These are phyloP conservation scores for Suillus sp. DNA, from an alignment of 768 basidiomycete species.

Conservation along the genomic window DNA sequence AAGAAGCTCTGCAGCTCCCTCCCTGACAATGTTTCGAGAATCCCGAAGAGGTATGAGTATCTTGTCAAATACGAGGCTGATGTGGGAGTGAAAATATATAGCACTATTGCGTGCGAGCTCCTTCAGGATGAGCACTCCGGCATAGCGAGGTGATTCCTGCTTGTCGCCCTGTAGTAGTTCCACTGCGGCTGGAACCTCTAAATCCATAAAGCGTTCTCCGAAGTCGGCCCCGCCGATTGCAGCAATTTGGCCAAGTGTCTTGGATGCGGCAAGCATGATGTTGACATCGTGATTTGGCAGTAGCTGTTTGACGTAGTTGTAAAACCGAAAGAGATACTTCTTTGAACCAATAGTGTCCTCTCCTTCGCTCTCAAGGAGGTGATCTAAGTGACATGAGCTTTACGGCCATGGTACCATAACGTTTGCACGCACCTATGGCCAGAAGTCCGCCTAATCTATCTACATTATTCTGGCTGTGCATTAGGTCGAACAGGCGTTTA, in stretches of 20 bases:
- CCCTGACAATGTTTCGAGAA: conserved; percentile 84
- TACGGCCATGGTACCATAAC: conserved; percentile 11
- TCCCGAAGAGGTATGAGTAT: conserved; percentile 91
- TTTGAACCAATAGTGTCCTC: conserved; percentile 84
- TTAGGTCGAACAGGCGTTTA: conserved; percentile 75
- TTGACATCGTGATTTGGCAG: conserved; percentile 88
- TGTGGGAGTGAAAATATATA: conserved; percentile 84
- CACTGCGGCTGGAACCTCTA: conserved; percentile 83
- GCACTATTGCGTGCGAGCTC: conserved; percentile 91
- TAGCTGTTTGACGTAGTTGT: conserved; percentile 92
- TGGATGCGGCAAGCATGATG: conserved; percentile 94
- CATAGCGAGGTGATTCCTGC: conserved; percentile 83
- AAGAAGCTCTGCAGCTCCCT: conserved; percentile 92
- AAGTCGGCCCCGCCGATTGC: conserved; percentile 81
- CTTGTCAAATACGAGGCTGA: conserved; percentile 87
- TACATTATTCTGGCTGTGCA: conserved; percentile 74
- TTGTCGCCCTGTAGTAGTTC: conserved; percentile 75
- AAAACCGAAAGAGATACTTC: conserved; percentile 80
- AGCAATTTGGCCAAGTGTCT: conserved; percentile 86
- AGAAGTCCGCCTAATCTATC: conserved; percentile 87
- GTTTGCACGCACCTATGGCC: conserved; percentile 70
- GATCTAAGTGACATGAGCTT: conserved; percentile 44
- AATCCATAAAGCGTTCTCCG: conserved; percentile 88
- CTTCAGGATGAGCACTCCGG: conserved; percentile 91
- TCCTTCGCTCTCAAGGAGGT: conserved; percentile 72